Evolutionary conservation across 371 early-diverging fungal species (phyloP).

Genomic region (Haplosporangium sp.): DNA sequence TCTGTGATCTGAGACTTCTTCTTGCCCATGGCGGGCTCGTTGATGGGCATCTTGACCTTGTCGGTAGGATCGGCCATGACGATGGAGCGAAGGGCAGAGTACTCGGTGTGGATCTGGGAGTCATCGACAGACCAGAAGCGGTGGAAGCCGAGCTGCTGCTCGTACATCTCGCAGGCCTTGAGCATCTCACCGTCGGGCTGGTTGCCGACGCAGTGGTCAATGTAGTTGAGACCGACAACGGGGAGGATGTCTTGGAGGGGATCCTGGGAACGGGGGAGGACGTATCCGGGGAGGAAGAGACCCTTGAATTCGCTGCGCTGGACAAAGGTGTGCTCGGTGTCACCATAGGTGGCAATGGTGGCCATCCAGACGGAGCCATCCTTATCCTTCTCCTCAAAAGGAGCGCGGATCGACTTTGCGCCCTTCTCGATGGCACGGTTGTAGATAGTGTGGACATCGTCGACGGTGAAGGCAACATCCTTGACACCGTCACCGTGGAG

Average conservation of each 20-base stretch:
- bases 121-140: conserved; percentile 99
- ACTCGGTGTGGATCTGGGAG: conserved; percentile 95
- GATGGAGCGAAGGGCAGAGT: conserved; percentile 92
- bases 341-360: conserved; percentile 91
- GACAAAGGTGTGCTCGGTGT: conserved; percentile 94
- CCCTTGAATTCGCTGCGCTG: conserved; percentile 89
- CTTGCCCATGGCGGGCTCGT: conserved; percentile 95
- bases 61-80: conserved; percentile 97
- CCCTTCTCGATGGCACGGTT: conserved; percentile 88
- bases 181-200: conserved; percentile 94
- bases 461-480: conserved; percentile 95
- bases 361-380: conserved; percentile 92
- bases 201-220: conserved; percentile 97
- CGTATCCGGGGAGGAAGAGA: conserved; percentile 88
- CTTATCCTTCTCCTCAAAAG: conserved; percentile 84
- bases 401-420: conserved; percentile 86
- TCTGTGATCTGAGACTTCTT: conserved; percentile 98
- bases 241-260: conserved; percentile 80
- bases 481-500: conserved; percentile 95
- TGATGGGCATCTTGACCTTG: conserved; percentile 96
- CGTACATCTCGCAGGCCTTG: conserved; percentile 86
- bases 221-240: conserved; percentile 69
- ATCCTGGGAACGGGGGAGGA: conserved; percentile 63
- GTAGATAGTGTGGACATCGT: conserved; percentile 85
- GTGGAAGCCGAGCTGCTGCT: conserved; percentile 92